A percentile compares a stretch with the other conserved stretches of the same genome.
Conservation (phyloP, 192 early-diverging fungal genomes). For the Martensiomyces pterosporus region DNA sequence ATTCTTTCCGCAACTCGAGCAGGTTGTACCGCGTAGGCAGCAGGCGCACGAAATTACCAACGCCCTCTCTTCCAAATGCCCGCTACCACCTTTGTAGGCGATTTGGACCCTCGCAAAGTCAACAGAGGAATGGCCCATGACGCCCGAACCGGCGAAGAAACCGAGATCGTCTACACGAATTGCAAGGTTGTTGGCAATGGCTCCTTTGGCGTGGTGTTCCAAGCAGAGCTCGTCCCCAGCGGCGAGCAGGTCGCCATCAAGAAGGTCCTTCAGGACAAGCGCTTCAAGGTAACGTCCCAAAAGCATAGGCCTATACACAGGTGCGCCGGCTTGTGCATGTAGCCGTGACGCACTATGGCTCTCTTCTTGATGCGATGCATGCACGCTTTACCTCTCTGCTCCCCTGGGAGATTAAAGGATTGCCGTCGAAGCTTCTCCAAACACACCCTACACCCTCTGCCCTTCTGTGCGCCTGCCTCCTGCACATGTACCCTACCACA, state of each 20-base stretch:
- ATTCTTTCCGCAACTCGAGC: too few relatives aligned
- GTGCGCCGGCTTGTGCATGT: neutral
- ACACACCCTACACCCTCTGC: neutral
- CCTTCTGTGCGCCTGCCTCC: neutral
- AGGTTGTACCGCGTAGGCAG: too few relatives aligned
- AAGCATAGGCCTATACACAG: too few relatives aligned
- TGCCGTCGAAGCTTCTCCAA: too few relatives aligned
- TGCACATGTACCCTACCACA: too few relatives aligned
- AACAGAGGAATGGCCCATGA: slow-evolving; percentile 79
- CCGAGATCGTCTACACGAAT: slow-evolving; percentile 86
- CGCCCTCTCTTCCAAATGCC: neutral
- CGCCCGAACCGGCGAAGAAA: slow-evolving; percentile 78
- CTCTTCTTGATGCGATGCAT: neutral
- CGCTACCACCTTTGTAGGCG: slow-evolving; percentile 13
- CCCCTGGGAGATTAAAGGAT: too few relatives aligned
- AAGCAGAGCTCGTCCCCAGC: slow-evolving; percentile 78
- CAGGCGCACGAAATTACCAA: too few relatives aligned
- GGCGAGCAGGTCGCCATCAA: slow-evolving; percentile 92
- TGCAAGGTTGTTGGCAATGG: slow-evolving; percentile 95
- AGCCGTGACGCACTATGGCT: neutral
- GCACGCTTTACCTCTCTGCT: neutral
- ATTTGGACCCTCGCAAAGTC: slow-evolving; percentile 62
- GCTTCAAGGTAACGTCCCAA: slow-evolving; percentile 93
- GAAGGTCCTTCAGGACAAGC: slow-evolving; percentile 97
- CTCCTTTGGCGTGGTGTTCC: slow-evolving; percentile 97